Base-by-base conservation (phyloP, 2,329 filamentous ascomycete species). In the Pleomassaria siparia region DNA sequence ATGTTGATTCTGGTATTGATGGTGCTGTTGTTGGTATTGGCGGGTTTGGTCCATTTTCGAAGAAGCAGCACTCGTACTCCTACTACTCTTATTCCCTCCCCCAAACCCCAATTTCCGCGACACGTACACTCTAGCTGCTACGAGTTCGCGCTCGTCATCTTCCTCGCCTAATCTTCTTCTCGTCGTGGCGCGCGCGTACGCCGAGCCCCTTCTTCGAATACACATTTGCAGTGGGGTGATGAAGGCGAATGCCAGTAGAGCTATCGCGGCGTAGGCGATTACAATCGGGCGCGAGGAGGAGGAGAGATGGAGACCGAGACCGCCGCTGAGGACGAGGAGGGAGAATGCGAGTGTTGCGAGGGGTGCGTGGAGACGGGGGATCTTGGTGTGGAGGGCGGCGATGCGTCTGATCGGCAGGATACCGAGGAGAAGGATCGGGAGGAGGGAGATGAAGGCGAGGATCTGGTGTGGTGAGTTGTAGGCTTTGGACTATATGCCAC, bases 381-480 rank as follows among this genome's bases (percentile, higher is more conserved):
- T 54, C 71, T 67, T 46, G 72, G 71, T 2, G 65, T 53, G 25
- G 67, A 71, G 52, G 50, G 59, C 55, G 66, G 74, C 39, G 52
- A 64, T 36, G 7, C 51, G 54, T 6, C 40, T 55, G 11, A 59
- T 24, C 11, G 65, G 62, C 16, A 68, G 62, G 32, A 63, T 4
- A 22, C 54, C 47, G 2, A 60, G 45, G 6, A 66, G 46, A 12
- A 66, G 46, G 40, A 67, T 55, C 4, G 65, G 65, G n/a, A 57
- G 39, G n/a, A 70, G 48, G 79, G 91, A 39, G 30, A 76, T 39
- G 35, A 78, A 68, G 20, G 76, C 76, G 44, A 77, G 47, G 53
- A 78, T 69, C 51, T 80, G 77, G 59, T 79, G 77, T 3, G 71
- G 59, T 8, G 75, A 70, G 50, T 55, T 68, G 66, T 72, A 77